A percentile compares a stretch with the other conserved stretches of the same genome.
Conservation (phyloP, 2,329 filamentous ascomycete genomes). For the Aspergillus luchuensis region DNA sequence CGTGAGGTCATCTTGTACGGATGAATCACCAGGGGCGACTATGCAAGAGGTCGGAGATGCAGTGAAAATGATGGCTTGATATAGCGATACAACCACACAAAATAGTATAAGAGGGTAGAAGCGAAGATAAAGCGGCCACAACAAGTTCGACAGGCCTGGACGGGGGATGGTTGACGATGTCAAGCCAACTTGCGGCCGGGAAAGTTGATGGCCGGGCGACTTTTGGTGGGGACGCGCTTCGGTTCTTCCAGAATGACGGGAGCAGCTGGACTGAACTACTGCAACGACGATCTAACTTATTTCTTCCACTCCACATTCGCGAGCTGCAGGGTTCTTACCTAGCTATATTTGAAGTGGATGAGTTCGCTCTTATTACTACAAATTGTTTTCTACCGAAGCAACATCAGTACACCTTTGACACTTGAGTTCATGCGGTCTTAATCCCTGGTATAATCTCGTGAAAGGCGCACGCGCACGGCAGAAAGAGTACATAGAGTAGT, state of each 20-base stretch:
- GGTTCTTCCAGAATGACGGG: conserved; percentile 15
- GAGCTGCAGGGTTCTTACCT: not conserved
- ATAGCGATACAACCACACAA: too few species aligned
- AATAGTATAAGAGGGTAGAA: not conserved
- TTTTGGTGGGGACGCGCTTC: conserved; percentile 22
- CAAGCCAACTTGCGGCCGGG: not conserved
- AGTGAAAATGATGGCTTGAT: not conserved
- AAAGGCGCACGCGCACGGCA: not conserved
- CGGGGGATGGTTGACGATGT: not conserved
- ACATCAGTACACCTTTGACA: not conserved
- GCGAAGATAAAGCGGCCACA: not conserved
- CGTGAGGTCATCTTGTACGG: conserved; percentile 41
- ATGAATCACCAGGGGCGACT: conserved; percentile 3
- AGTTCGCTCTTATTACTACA: too few species aligned
- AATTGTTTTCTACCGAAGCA: not conserved
- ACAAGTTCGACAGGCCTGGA: not conserved
- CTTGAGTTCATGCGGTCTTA: not conserved
- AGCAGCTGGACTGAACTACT: conserved; percentile 8
- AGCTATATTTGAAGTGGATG: not conserved
- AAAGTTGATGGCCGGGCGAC: conserved; percentile 13
- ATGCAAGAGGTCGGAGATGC: not conserved
- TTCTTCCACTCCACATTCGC: not conserved
- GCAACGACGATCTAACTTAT: conserved; percentile 1
- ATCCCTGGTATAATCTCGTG: not conserved
- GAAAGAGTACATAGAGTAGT: not conserved